Evolutionary conservation across 2,329 filamentous ascomycete species (phyloP), one percentile per base, ranked within the genome.

Genomic region (Aspergillus sp.): DNA sequence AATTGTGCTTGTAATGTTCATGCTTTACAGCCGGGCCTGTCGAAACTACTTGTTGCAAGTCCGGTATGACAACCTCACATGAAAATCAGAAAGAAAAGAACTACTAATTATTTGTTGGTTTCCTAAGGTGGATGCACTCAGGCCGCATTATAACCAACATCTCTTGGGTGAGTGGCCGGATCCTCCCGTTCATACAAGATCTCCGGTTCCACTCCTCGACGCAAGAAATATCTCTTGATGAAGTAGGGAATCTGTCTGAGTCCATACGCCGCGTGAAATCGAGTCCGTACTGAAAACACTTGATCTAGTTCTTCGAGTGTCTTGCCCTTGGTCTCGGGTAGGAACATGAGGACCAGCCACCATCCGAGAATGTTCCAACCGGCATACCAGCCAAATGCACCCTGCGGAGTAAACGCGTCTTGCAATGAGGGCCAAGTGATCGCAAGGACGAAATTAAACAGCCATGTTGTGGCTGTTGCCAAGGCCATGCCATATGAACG

Each of bases 401-500:
- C 77, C 19, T 75, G 72, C 0, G 68, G 62, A 0, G 67, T 72
- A 51, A 78, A 78, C 0, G 73, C 69, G 0, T 60, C 59, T 3
- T 68, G 60, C 5, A 80, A 56, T 0, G 70, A 69, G 1, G 77
- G 77, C 75, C 76, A 80, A 2, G 75, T 77, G 10, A 78, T 69
- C 0, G 70, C 69, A 1, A 78, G 64, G 11, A 76, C 59, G 47
- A 73, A 75, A 57, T 81, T 80, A 67, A 79, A 79, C 44, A 76
- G 74, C 76, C 77, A 80, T 26, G 72, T 77, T 37, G 74, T 78
- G 1, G 85, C 83, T 1, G 90, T 79, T 7, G 77, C 74, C 0
- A 82, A 65, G 1, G 77, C 77, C 80, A 83, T 83, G 33, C 79
- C 80, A 39, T 81, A 70, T 2, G 78, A 72, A 11, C 81, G 77